A percentile compares a stretch with the other conserved stretches of the same genome.
These are phyloP conservation scores for Cutaneotrichosporon daszewskae DNA, from an alignment of 1,284 basidiomycete genomes.

Conservation along the genomic window DNA sequence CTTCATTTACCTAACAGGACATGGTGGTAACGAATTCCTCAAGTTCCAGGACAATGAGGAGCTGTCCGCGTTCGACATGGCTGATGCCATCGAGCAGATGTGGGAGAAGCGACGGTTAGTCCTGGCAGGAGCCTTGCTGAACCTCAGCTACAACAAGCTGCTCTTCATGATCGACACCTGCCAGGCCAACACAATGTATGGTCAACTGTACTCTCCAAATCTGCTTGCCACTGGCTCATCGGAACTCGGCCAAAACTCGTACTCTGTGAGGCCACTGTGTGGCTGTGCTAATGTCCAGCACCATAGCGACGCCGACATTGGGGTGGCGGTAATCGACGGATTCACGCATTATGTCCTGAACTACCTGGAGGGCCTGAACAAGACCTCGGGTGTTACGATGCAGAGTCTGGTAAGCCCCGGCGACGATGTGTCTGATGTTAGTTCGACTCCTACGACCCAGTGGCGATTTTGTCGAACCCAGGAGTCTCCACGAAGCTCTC, in stretches of 20 bases:
- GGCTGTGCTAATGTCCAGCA: constrained; percentile 54
- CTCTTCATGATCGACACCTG: constrained; percentile 99
- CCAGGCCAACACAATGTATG: constrained; percentile 94
- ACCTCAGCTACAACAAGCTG: constrained; percentile 81
- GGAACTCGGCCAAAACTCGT: constrained; percentile 82
- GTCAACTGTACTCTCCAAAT: constrained; percentile 91
- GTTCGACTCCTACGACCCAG: constrained; percentile 74
- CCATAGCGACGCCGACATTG: constrained; percentile 86
- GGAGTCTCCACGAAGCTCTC: constrained; percentile 82
- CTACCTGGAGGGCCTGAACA: constrained; percentile 87
- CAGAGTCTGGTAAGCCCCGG: constrained; percentile 66
- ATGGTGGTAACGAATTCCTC: constrained; percentile 95
- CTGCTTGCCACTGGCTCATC: constrained; percentile 91
- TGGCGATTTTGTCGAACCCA: constrained; percentile 72
- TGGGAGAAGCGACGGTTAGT: constrained; percentile 84
- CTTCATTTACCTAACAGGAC: constrained; percentile 97
- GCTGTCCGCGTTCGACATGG: constrained; percentile 89
- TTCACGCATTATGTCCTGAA: constrained; percentile 89
- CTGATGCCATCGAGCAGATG: constrained; percentile 98
- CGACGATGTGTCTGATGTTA: constrained; percentile 37
- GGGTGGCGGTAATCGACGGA: constrained; percentile 90
- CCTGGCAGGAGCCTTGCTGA: not conserved
- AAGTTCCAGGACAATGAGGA: constrained; percentile 99
- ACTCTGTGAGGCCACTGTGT: constrained; percentile 58
- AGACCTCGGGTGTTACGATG: constrained; percentile 74